Evolutionary conservation across 73 alveolate species (phyloP).

Genomic region (Paramecium sonneborni): DNA sequence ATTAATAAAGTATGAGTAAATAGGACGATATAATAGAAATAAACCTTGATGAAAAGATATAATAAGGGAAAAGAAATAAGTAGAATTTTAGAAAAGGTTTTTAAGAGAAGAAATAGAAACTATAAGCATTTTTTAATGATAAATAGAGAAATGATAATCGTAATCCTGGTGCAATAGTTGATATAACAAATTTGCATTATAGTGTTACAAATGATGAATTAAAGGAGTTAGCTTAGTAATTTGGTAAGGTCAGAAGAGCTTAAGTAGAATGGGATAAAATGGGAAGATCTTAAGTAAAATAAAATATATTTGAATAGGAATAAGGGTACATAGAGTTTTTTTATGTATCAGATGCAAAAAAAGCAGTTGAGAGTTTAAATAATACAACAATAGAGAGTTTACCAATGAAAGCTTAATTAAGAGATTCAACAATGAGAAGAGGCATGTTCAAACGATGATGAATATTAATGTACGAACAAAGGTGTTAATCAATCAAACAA

Average conservation of each 20-base stretch:
- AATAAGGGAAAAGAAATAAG: not conserved
- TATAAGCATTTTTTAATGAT: not conserved
- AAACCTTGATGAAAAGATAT: not conserved
- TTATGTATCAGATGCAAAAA: slow-evolving; percentile 12
- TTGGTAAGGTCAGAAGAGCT: slow-evolving; percentile 17
- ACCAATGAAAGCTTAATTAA: slow-evolving; percentile 16
- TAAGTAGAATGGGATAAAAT: slow-evolving; percentile 22
- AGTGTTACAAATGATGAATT: slow-evolving; percentile 45
- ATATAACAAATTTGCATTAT: slow-evolving; percentile 9
- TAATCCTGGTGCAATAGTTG: slow-evolving; percentile 10
- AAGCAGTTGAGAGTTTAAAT: not conserved
- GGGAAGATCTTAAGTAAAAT: slow-evolving; percentile 41
- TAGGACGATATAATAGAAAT: not conserved
- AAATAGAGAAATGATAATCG: not conserved
- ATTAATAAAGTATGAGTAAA: not conserved
- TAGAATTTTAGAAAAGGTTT: not conserved
- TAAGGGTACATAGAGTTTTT: not conserved
- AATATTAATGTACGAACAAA: not conserved
- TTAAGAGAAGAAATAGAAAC: not conserved
- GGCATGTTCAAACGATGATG: slow-evolving; percentile 37
- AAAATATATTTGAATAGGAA: not conserved
- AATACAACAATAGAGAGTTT: not conserved
- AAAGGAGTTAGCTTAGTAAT: slow-evolving; percentile 1
- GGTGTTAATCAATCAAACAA: slow-evolving; percentile 38
- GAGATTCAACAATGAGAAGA: slow-evolving; percentile 12